Conservation (phyloP, 148 eudicot genomes). For the Heliamphora exappendiculata region DNA sequence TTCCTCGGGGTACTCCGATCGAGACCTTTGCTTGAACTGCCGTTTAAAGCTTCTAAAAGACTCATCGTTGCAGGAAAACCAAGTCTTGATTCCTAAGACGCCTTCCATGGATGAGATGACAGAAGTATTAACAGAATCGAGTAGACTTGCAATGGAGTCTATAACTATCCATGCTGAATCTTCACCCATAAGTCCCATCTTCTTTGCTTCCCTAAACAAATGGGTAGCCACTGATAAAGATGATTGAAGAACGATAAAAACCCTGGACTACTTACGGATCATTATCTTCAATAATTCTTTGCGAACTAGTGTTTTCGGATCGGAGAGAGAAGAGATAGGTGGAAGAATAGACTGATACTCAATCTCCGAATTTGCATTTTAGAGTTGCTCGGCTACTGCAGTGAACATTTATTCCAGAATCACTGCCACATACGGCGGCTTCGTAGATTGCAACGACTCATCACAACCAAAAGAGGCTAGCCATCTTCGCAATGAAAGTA, state of each 20-base stretch:
- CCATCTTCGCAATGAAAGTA: conserved; percentile 5
- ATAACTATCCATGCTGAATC: conserved; percentile 24
- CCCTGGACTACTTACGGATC: conserved; percentile 3
- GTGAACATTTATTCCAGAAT: background rate
- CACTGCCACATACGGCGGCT: background rate
- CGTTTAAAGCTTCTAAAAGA: background rate
- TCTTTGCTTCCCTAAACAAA: conserved; percentile 25
- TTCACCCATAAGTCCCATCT: conserved; percentile 6
- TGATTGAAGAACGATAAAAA: conserved; percentile 22
- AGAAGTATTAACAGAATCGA: conserved; percentile 12
- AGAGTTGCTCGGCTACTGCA: conserved; percentile 13
- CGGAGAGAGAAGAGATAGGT: background rate
- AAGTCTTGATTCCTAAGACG: background rate
- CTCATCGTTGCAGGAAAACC: background rate
- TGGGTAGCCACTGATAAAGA: conserved; percentile 11
- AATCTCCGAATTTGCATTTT: conserved; percentile 12
- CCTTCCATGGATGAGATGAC: conserved; percentile 9
- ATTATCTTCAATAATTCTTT: background rate
- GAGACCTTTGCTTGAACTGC: background rate
- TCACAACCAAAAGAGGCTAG: conserved; percentile 12
- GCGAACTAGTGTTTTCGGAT: background rate
- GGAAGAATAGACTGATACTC: conserved; percentile 13
- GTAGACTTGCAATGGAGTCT: conserved; percentile 1
- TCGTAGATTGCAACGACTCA: conserved; percentile 18
- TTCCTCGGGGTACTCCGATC: background rate